Percentiles rank a stretch among this genome's conserved stretches.
phyloP scores from a whole-genome alignment of 805 yeast species.

The Myxozyma melibiosi region DNA sequence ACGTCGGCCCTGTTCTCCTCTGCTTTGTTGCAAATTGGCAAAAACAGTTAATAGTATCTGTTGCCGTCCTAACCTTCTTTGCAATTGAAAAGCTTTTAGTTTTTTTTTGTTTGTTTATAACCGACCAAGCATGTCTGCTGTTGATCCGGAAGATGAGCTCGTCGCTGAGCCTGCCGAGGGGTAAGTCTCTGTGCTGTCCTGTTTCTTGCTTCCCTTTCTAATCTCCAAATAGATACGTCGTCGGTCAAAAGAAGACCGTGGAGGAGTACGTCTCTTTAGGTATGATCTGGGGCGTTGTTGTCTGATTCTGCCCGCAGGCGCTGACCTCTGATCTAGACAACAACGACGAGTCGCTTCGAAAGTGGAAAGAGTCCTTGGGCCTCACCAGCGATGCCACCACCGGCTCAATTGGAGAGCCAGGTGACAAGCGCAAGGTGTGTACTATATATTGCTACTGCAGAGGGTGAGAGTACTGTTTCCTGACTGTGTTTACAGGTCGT shows the following conservation, averaged over 20 bases:
- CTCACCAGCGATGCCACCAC: constrained; percentile 40
- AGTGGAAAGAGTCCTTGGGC: constrained; percentile 91
- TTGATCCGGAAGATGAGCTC: constrained; percentile 24
- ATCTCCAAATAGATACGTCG: constrained; percentile 49
- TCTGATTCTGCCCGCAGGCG: not conserved
- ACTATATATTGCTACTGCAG: constrained; percentile 59
- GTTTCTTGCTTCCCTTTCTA: not conserved
- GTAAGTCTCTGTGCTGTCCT: not conserved
- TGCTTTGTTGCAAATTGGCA: too few species aligned
- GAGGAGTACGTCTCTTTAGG: constrained; percentile 73
- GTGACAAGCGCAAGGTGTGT: constrained; percentile 56
- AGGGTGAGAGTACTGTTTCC: constrained; percentile 55
- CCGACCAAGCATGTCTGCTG: not conserved
- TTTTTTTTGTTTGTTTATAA: not conserved
- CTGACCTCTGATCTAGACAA: constrained; percentile 55
- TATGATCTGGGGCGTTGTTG: constrained; percentile 1
- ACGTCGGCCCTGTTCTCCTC: too few species aligned
- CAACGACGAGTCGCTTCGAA: constrained; percentile 84
- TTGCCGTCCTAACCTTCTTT: too few species aligned
- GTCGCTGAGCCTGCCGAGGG: constrained; percentile 18
- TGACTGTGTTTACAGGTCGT: constrained; percentile 56
- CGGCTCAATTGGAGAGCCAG: constrained; percentile 60
- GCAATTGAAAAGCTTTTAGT: not conserved
- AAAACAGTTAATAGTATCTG: too few species aligned
- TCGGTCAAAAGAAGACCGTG: constrained; percentile 70